Conservation (phyloP, 345 rosid genomes). For the Bruguiera gymnorhiza region DNA sequence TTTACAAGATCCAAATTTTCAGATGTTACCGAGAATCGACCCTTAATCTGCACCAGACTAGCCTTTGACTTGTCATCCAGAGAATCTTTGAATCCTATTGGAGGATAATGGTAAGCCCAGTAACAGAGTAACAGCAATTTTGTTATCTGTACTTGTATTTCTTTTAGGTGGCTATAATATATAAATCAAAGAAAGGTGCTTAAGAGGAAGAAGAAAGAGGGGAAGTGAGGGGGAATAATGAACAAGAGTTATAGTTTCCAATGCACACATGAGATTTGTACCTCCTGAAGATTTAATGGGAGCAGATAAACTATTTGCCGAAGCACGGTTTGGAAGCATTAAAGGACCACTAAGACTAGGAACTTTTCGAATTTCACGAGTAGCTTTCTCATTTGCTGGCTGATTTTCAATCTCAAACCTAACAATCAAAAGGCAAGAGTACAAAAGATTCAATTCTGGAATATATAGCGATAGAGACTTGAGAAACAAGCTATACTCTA, state of each 20-base stretch:
- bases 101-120: not conserved
- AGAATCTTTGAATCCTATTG: slow-evolving; percentile 81
- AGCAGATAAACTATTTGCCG: slow-evolving; percentile 97
- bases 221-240: not conserved
- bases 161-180: not conserved
- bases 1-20: slow-evolving; percentile 90
- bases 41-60: slow-evolving; percentile 91
- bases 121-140: not conserved
- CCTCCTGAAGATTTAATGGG: slow-evolving; percentile 96
- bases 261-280: slow-evolving; percentile 17
- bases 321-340: slow-evolving; percentile 92
- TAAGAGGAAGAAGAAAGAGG: slow-evolving; percentile 4
- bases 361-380: slow-evolving; percentile 51
- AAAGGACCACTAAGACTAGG: slow-evolving; percentile 98
- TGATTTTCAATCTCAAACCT: slow-evolving; percentile 68
- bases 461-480: not conserved
- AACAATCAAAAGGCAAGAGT: slow-evolving; percentile 18
- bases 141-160: not conserved
- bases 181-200: not conserved
- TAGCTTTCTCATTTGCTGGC: slow-evolving; percentile 39
- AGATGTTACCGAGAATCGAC: slow-evolving; percentile 96
- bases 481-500: too few species aligned
- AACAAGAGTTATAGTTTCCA: slow-evolving; percentile 8
- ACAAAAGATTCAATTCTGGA: slow-evolving; percentile 5
- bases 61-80: slow-evolving; percentile 90